Conservation (phyloP, 1,139 yeast genomes). For the Protomyces arabidopsidicola region DNA sequence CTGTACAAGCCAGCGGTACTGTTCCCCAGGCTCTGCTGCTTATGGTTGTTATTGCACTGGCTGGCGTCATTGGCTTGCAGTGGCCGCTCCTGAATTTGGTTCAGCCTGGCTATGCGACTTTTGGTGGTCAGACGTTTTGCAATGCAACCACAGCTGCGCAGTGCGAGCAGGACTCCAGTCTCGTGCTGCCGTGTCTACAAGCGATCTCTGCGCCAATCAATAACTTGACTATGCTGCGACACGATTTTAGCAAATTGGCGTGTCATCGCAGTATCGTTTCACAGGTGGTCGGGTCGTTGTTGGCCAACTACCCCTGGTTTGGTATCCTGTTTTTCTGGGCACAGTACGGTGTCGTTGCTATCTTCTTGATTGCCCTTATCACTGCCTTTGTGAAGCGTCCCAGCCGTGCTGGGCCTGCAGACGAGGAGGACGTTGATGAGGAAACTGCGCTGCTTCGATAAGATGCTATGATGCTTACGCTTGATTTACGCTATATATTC, state of each 20-base stretch:
- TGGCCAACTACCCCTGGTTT: conserved; percentile 33
- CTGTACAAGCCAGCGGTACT: conserved; percentile 32
- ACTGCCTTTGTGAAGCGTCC: conserved; percentile 31
- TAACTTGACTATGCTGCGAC: not conserved
- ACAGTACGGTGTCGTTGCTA: conserved; percentile 32
- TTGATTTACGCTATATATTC: no score
- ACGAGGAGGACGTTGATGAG: conserved; percentile 26
- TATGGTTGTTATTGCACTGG: conserved; percentile 32
- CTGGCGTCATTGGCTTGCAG: conserved; percentile 32
- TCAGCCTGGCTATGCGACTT: conserved; percentile 34
- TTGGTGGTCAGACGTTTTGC: conserved; percentile 34
- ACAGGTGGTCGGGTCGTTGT: conserved; percentile 31
- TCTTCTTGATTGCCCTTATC: conserved; percentile 30
- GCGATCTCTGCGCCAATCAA: not conserved
- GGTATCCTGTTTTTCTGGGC: conserved; percentile 33
- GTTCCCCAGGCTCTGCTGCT: conserved; percentile 34
- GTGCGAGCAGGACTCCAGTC: conserved; percentile 31
- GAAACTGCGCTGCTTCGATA: conserved; percentile 19
- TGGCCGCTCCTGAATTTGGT: conserved; percentile 32
- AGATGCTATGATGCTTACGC: no score
- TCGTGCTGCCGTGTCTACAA: conserved; percentile 4
- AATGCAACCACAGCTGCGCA: conserved; percentile 31
- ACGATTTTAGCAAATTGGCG: conserved; percentile 1
- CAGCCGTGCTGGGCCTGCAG: conserved; percentile 30
- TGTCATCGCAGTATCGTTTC: conserved; percentile 33